phyloP scores from a whole-genome alignment of 1,284 basidiomycete genomes.

The Sanghuangporus sanghuang region DNA sequence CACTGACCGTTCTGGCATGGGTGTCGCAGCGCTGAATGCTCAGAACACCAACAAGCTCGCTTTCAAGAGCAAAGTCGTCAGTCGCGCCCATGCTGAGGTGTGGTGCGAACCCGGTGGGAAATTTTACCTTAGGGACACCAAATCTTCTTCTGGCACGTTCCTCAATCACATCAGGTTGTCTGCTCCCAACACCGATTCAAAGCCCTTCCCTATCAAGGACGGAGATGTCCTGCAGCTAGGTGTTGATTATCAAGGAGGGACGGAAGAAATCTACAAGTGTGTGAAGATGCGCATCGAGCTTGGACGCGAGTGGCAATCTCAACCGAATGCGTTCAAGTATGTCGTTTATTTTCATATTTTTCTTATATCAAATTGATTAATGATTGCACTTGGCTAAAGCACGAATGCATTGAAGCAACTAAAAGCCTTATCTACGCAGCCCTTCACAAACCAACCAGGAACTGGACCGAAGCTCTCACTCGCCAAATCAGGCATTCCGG shows the following conservation, averaged over 20 bases:
- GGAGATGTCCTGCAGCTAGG: conserved; percentile 95
- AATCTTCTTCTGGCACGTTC: conserved; percentile 90
- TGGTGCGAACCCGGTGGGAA: conserved; percentile 66
- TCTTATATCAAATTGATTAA: not conserved
- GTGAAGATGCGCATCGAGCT: conserved; percentile 96
- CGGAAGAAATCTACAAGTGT: conserved; percentile 96
- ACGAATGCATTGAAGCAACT: conserved; percentile 80
- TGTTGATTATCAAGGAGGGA: conserved; percentile 97
- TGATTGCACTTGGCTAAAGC: conserved; percentile 31
- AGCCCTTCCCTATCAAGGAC: conserved; percentile 81
- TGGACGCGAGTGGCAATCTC: conserved; percentile 85
- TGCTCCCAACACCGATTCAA: conserved; percentile 77
- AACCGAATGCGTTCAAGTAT: conserved; percentile 92
- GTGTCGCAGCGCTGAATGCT: conserved; percentile 63
- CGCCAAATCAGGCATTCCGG: conserved; percentile 61
- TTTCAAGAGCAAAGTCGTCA: conserved; percentile 96
- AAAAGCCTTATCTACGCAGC: conserved; percentile 57
- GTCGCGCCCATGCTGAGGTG: conserved; percentile 90
- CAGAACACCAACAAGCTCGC: conserved; percentile 80
- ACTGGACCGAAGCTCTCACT: conserved; percentile 29
- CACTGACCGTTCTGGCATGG: conserved; percentile 77
- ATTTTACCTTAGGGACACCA: conserved; percentile 92
- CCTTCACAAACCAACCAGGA: conserved; percentile 13
- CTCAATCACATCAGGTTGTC: conserved; percentile 91
- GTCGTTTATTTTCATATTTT: conserved; percentile 28